These are phyloP conservation scores for Pseudozyma sp. DNA, from an alignment of 1,284 basidiomycete genomes.

Conservation along the genomic window DNA sequence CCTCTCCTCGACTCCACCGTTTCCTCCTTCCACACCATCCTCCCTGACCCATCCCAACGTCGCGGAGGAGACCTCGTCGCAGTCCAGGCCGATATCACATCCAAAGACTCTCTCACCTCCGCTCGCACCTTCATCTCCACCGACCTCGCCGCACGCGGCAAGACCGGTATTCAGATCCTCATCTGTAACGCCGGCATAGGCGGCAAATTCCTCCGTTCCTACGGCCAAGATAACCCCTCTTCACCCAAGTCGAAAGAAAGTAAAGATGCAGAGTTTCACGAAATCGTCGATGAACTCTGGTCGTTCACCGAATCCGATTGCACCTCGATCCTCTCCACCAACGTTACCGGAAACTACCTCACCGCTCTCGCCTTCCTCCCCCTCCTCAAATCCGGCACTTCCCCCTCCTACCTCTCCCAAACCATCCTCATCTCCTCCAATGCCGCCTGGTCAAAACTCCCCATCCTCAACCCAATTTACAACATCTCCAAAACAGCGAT, in stretches of 20 bases:
- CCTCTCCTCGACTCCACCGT: slow-evolving; percentile 28
- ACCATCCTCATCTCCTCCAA: slow-evolving; percentile 49
- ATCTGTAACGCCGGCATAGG: slow-evolving; percentile 49
- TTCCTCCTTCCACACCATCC: slow-evolving; percentile 5
- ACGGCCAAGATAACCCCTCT: slow-evolving; percentile 8
- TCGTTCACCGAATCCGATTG: slow-evolving; percentile 35
- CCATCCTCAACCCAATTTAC: slow-evolving; percentile 56
- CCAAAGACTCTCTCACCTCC: slow-evolving; percentile 25
- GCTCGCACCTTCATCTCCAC: slow-evolving; percentile 18
- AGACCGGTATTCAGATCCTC: slow-evolving; percentile 29
- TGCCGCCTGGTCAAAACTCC: slow-evolving; percentile 47
- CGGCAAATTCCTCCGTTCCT: slow-evolving; percentile 33
- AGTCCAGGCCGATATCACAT: slow-evolving; percentile 38
- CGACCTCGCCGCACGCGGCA: slow-evolving; percentile 14
- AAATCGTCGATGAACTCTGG: slow-evolving; percentile 42
- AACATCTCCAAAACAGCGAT: slow-evolving; percentile 51
- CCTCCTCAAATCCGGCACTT: slow-evolving; percentile 24
- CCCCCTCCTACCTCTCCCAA: slow-evolving; percentile 21
- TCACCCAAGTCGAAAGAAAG: background rate
- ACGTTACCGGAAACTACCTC: slow-evolving; percentile 48
- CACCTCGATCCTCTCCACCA: slow-evolving; percentile 33
- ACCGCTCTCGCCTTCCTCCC: slow-evolving; percentile 40
- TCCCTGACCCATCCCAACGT: slow-evolving; percentile 3
- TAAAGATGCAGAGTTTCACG: slow-evolving; percentile 26
- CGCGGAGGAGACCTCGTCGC: slow-evolving; percentile 22